Evolutionary conservation across 495 filamentous ascomycete genomes (phyloP).

Genomic region (Penicillium cinerascens): DNA sequence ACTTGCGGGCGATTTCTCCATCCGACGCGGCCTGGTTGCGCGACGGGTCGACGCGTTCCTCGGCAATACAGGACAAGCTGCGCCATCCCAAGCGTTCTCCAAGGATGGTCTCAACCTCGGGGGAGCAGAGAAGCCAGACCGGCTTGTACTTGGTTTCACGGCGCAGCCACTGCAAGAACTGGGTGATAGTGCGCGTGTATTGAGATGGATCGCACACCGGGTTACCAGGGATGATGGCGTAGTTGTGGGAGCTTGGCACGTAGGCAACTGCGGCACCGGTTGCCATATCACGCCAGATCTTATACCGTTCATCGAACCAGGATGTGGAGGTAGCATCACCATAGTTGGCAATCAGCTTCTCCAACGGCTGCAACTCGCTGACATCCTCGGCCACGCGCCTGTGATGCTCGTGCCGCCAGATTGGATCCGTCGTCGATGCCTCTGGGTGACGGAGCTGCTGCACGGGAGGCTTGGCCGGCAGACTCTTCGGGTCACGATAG

Average conservation of each 20-base stretch:
- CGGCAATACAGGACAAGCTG: conserved; percentile 76
- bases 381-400: conserved; percentile 35
- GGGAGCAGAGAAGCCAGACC: conserved; percentile 73
- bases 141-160: conserved; percentile 71
- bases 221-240: conserved; percentile 75
- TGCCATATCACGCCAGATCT: conserved; percentile 71
- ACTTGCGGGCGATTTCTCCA: conserved; percentile 61
- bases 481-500: conserved; percentile 76
- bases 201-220: conserved; percentile 73
- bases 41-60: conserved; percentile 70
- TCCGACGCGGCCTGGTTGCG: conserved; percentile 53
- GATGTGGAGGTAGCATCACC: conserved; percentile 85
- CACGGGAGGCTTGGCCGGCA: conserved; percentile 56
- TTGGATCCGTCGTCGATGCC: conserved; percentile 66
- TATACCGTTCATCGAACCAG: conserved; percentile 78
- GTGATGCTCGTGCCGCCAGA: conserved; percentile 49
- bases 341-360: conserved; percentile 83
- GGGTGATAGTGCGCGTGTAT: conserved; percentile 63
- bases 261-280: conserved; percentile 81
- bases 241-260: conserved; percentile 66
- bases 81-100: conserved; percentile 76
- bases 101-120: conserved; percentile 67
- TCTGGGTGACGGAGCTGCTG: conserved; percentile 69
- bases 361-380: conserved; percentile 63
- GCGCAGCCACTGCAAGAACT: conserved; percentile 67